These are phyloP conservation scores for Cinnamomum chago DNA, from an alignment of 164 flowering plant species.

Conservation along the genomic window DNA sequence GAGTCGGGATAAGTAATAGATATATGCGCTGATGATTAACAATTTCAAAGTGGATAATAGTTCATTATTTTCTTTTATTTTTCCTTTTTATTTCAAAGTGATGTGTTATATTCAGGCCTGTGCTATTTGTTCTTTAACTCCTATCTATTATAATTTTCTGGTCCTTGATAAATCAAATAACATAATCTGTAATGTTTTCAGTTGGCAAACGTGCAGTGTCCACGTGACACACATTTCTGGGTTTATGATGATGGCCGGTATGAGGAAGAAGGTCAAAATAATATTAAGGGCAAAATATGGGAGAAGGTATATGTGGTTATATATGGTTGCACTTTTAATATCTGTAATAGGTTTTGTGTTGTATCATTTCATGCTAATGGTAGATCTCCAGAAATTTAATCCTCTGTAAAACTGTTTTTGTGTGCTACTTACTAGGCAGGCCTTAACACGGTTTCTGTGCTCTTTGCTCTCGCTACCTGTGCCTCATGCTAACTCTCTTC, in stretches of 20 bases:
- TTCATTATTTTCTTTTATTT: neutral
- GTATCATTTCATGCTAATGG: neutral
- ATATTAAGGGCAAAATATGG: slow-evolving; percentile 94
- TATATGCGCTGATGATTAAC: neutral
- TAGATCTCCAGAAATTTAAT: neutral
- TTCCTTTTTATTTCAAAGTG: neutral
- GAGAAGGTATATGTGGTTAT: slow-evolving; percentile 55
- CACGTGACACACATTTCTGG: slow-evolving; percentile 98
- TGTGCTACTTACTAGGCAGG: slow-evolving; percentile 48
- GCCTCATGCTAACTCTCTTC: slow-evolving; percentile 55
- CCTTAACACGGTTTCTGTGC: slow-evolving; percentile 64
- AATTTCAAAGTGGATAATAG: neutral
- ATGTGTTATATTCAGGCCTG: neutral
- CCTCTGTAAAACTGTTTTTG: slow-evolving; percentile 5
- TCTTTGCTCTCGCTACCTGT: slow-evolving; percentile 77
- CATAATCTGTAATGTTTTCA: slow-evolving; percentile 24
- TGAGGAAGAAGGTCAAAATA: slow-evolving; percentile 98
- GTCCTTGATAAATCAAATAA: neutral
- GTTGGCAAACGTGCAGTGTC: slow-evolving; percentile 95
- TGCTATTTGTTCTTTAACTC: neutral
- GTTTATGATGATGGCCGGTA: slow-evolving; percentile 98
- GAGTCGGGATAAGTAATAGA: no score
- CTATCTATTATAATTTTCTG: neutral
- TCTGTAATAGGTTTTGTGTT: neutral
- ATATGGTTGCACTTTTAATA: neutral